Conservation (phyloP, 495 filamentous ascomycete species). For the Melanomma pulvis-pyrius region DNA sequence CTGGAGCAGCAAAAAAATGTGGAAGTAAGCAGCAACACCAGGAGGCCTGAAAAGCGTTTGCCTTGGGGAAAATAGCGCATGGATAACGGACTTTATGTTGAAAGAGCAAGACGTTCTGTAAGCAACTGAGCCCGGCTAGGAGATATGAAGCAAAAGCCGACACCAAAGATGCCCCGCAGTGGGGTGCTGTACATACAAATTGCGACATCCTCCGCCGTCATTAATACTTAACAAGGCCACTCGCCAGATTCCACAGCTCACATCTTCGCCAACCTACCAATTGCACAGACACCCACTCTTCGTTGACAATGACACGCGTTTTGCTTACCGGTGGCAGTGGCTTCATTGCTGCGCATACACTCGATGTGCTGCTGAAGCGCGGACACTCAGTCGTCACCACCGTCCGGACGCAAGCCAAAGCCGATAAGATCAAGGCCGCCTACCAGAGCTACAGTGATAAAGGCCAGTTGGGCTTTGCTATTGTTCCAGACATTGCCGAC, state of each 20-base stretch:
- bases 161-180: slow-evolving; percentile 8
- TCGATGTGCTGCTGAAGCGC: slow-evolving; percentile 31
- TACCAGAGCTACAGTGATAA: slow-evolving; percentile 59
- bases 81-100: background rate
- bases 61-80: background rate
- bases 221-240: background rate
- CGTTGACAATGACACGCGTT: slow-evolving; percentile 34
- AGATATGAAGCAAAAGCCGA: slow-evolving; percentile 3
- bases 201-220: background rate
- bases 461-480: slow-evolving; percentile 70
- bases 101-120: background rate
- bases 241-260: background rate
- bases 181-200: slow-evolving; percentile 11
- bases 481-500: slow-evolving; percentile 82
- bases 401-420: slow-evolving; percentile 80
- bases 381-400: slow-evolving; percentile 72
- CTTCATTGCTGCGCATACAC: slow-evolving; percentile 42
- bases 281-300: background rate
- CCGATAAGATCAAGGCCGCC: slow-evolving; percentile 68
- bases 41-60: background rate
- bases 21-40: no score
- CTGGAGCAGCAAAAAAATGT: no score
- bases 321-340: slow-evolving; percentile 44
- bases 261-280: background rate
- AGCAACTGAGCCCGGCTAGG: background rate